Base-by-base conservation (phyloP, 1,284 basidiomycete species). In the Cryptococcus depauperatus region DNA sequence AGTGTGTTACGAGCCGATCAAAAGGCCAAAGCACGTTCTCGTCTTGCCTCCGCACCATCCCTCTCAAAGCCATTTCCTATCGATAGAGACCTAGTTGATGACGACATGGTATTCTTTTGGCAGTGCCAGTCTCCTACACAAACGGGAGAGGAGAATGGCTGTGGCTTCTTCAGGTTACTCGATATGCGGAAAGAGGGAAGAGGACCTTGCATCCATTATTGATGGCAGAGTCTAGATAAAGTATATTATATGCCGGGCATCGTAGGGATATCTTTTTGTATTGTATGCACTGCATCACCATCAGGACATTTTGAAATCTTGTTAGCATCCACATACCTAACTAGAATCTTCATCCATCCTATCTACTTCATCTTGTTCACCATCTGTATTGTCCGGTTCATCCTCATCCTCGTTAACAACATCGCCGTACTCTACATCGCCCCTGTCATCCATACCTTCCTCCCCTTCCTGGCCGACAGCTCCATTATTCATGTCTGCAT, bases 81-180 rank as follows among this genome's bases (percentile, higher is more conserved):
- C 29, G 16, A 5, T 30, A 30, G 3, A 16, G 38, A 40, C 5
- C 32, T 54, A 10, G 34, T 63, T 26, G 53, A 62, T 14, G 62
- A 64, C 51, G 68, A 72, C 43, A 71, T 72, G 64, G 75, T 76
- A 38, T 90, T 85, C 61, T 91, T 88, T 79, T 92, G 90, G 87
- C 76, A 79, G 38, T 92, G 89, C 59, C 84, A 85, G 61, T 82
- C 80, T 8, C 83, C 83, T 0, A 81, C 81, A 14, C 81, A 85
- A 68, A 88, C 62, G 8, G 67, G 87, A 47, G 81, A 86, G 16
- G 81, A 86, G 19, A 87, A 89, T 66, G 84, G 83, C 0, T 95
- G 90, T 59, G 77, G 79, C 22, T 81, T 81, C 53, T 92, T 88
- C 79, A 80, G 79, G 57, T 73, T 84, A 16, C 76, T 93, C 75